Conservation (phyloP, 495 filamentous ascomycete genomes). For the Aspergillus diversus region DNA sequence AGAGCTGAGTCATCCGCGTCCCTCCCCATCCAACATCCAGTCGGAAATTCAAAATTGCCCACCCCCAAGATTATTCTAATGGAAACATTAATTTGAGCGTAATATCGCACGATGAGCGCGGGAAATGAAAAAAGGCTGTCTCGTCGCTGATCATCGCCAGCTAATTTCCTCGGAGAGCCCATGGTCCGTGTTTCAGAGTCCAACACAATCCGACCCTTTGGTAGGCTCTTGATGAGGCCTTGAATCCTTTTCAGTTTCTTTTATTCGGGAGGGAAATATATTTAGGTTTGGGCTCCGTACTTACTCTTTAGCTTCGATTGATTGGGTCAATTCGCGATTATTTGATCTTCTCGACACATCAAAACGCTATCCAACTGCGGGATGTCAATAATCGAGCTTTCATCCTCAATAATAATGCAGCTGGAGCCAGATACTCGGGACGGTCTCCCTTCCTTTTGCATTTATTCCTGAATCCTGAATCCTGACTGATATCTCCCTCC, state of each 20-base stretch:
- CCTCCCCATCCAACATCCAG: too few relatives aligned
- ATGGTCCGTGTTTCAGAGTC: slow-evolving; percentile 36
- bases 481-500: too few relatives aligned
- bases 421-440: too few relatives aligned
- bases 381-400: too few relatives aligned
- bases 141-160: slow-evolving; percentile 33
- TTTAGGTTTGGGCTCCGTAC: background rate
- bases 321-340: too few relatives aligned
- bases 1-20: too few relatives aligned
- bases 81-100: background rate
- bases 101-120: slow-evolving; percentile 16
- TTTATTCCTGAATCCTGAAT: too few relatives aligned
- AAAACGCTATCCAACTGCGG: background rate
- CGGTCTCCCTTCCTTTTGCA: too few relatives aligned
- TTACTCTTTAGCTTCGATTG: too few relatives aligned
- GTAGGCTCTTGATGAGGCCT: background rate
- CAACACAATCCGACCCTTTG: slow-evolving; percentile 1
- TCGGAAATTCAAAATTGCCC: too few relatives aligned
- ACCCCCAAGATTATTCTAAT: background rate
- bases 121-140: slow-evolving; percentile 6
- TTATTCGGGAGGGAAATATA: background rate
- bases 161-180: slow-evolving; percentile 34
- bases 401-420: too few relatives aligned
- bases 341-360: too few relatives aligned
- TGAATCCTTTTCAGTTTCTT: background rate